Base-by-base conservation (phyloP, 2,329 filamentous ascomycete species). In the Aspergillus fijiensis region DNA sequence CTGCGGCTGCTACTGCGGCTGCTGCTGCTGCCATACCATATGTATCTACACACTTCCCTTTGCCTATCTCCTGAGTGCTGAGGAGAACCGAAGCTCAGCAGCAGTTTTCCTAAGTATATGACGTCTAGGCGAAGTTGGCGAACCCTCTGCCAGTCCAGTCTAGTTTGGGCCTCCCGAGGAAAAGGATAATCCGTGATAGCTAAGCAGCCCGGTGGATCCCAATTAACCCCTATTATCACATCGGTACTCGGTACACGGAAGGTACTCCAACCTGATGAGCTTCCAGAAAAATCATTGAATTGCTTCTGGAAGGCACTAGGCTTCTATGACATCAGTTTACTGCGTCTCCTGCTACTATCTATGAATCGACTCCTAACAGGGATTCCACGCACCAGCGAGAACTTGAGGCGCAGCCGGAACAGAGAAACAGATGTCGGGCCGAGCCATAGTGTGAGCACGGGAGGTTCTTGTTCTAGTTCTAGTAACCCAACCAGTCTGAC, bases 401-500 rank as follows among this genome's bases (percentile, higher is more conserved):
- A 7, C 6, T 19, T n/a, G 16, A 45, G 39, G 33, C 33, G 14
- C 11, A 12, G 14, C 33, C 11, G 33, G 33, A 12, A 35, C 14
- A 42, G 39, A 47, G 48, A 25, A 49, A 39, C 56, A 61, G 59
- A 61, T 59, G 59, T 54, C 61, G 61, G 61, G 49, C 61, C 61
- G 61, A 59, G 59, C 61, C 61, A 63, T 63, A 54, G 61, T 59
- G 60, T 56, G 49, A 31, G 52, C 12, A 35, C 33, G 33, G 33
- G 11, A 35, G 33, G 33, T 35, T 35, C 33, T 16, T 12, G 33
- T 45, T 19, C 39, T 16, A 19, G 39, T 45, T 19, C 39, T 16
- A 19, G 39, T 29, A 29, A 29, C 27, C 27, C 27, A 29, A 3
- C 16, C 39, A 45, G 39, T 45, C 39, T 45, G 14, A 14, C 5